Conservation (phyloP, 2,329 filamentous ascomycete genomes). For the Colletotrichum agaves region DNA sequence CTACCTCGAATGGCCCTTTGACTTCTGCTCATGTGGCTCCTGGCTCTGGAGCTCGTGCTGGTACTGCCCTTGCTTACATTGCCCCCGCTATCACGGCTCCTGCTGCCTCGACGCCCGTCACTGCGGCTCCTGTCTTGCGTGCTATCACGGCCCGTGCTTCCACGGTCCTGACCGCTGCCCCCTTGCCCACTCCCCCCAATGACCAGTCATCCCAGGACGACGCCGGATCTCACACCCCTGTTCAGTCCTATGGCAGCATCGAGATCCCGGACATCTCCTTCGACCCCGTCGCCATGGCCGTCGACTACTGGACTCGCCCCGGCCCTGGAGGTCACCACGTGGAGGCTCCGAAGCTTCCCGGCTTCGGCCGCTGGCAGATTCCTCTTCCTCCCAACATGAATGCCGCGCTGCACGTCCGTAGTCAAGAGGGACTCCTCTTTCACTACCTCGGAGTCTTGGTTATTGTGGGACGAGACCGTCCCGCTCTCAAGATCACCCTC, state of each 20-base stretch:
- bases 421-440: not conserved
- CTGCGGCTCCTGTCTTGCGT: too few relatives aligned
- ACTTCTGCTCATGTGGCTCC: too few relatives aligned
- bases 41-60: too few relatives aligned
- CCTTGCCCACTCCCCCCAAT: too few relatives aligned
- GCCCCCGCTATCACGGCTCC: too few relatives aligned
- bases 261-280: not conserved
- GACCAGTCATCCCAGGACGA: too few relatives aligned
- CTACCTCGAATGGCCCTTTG: too few relatives aligned
- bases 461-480: not conserved
- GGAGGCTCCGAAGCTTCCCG: conserved; percentile 10
- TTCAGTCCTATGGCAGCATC: not conserved
- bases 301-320: not conserved
- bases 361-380: conserved; percentile 9
- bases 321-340: not conserved
- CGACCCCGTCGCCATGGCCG: not conserved
- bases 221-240: not conserved
- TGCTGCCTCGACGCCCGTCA: too few relatives aligned
- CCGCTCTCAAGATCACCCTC: not conserved
- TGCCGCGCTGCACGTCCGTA: not conserved
- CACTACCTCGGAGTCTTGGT: not conserved
- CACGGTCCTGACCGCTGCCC: too few relatives aligned
- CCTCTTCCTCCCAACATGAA: conserved; percentile 18
- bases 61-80: too few relatives aligned
- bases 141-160: too few relatives aligned